Evolutionary conservation across 1,139 yeast species (phyloP), one percentile per base, ranked within the genome.

Genomic region (Pichia norvegensis): DNA sequence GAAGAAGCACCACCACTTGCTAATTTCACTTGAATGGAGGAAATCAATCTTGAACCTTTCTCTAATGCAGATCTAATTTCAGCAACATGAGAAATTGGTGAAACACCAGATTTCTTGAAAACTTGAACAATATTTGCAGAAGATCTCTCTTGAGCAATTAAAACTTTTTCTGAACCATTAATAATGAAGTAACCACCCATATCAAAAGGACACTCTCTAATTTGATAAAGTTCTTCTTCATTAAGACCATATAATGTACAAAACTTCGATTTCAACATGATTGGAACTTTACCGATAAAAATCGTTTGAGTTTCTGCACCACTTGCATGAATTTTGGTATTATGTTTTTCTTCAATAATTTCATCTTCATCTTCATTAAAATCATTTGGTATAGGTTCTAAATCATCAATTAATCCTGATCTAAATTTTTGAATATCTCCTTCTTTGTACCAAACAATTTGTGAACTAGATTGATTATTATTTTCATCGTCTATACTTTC

Each of bases 111-210:
- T 67, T 94, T 94, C 67, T 87, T 90, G 74, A 94, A 94, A 20
- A 94, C 99, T 69, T 92, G 98, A 38, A 92, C 98, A 58, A 92
- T 92, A 63, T 92, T 92, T 47, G 98, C 98, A 8, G 98, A 97
- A 55, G 95, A 82, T 68, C 98, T 80, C 69, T 92, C 99, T 69
- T 92, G 99, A 22, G 98, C 98, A 72, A 92, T 92, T 62, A 92
- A 74, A 49, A 92, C 99, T 67, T 92, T 92, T 67, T 92, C 99
- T 23, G 97, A 88, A 59, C 99, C 99, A 69, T 92, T 92, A 62
- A 92, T 92, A 58, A 92, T 94, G 63, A 92, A 92, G 67, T 92
- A 92, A 52, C 99, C 99, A 66, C 99, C 99, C 92, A 88, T 92
- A 74, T 92, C 99, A 67, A 86, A 92, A 29, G 98, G 98, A 69